phyloP scores from a whole-genome alignment of 169 alveolate species.

The Babesia bovis region DNA sequence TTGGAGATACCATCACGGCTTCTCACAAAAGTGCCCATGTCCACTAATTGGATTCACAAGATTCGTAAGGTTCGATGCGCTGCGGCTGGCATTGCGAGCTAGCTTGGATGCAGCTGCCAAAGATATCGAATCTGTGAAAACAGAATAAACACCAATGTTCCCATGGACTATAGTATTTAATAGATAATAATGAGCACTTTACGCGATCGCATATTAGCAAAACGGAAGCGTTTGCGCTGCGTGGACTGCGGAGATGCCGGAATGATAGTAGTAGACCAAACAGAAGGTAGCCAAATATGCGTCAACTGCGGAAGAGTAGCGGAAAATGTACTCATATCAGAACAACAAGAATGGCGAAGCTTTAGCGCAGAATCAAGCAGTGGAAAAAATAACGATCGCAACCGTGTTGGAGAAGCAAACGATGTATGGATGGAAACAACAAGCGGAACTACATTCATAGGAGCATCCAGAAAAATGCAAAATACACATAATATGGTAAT shows the following conservation, averaged over 20 bases:
- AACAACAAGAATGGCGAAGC: conserved; percentile 89
- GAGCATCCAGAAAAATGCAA: conserved; percentile 80
- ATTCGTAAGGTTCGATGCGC: conserved; percentile 25
- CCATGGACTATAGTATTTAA: too few relatives aligned
- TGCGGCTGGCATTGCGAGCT: conserved; percentile 47
- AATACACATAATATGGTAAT: conserved; percentile 75
- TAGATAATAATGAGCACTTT: not conserved
- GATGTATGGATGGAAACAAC: conserved; percentile 87
- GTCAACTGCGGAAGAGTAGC: conserved; percentile 83
- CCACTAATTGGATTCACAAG: conserved; percentile 54
- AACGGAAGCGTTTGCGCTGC: conserved; percentile 54
- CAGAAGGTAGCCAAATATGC: conserved; percentile 87
- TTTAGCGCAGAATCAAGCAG: conserved; percentile 78
- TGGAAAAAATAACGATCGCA: conserved; percentile 78
- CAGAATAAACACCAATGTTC: too few relatives aligned
- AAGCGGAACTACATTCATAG: conserved; percentile 85
- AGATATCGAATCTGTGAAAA: too few relatives aligned
- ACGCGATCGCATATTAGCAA: conserved; percentile 5
- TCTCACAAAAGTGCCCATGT: conserved; percentile 43
- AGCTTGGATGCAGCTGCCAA: conserved; percentile 6
- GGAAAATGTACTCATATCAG: conserved; percentile 80
- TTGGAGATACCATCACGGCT: conserved; percentile 65
- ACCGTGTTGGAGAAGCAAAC: conserved; percentile 85
- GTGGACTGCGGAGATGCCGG: conserved; percentile 79
- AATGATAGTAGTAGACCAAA: conserved; percentile 76